Percentiles rank a stretch among this genome's conserved stretches.
phyloP scores from a whole-genome alignment of 768 basidiomycete species.

The Hortiboletus campestris region DNA sequence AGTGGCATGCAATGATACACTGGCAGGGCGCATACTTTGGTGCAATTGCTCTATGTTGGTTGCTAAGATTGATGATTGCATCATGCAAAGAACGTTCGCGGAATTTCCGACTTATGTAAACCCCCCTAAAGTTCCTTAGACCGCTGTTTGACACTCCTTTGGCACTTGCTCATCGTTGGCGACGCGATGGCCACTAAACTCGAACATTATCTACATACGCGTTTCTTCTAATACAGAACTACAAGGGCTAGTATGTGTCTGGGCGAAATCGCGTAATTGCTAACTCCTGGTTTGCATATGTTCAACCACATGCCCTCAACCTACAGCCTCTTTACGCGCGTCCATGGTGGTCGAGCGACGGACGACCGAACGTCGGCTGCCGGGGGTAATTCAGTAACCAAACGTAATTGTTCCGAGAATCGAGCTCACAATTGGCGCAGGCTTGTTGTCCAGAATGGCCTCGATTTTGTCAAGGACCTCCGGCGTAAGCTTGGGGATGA shows the following conservation, averaged over 20 bases:
- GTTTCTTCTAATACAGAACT: no score
- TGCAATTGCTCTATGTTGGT: no score
- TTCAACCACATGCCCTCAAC: background rate
- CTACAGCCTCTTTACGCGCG: slow-evolving; percentile 11
- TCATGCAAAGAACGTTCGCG: no score
- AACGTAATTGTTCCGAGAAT: background rate
- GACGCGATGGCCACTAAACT: background rate
- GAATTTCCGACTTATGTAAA: no score
- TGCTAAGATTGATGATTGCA: no score
- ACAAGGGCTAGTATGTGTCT: background rate
- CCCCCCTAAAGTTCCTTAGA: no score
- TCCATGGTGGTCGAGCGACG: slow-evolving; percentile 28
- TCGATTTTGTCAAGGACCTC: slow-evolving; percentile 53
- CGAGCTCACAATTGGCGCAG: slow-evolving; percentile 27
- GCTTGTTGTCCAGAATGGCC: slow-evolving; percentile 45
- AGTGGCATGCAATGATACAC: no score
- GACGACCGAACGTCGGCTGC: slow-evolving; percentile 29
- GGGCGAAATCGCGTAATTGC: background rate
- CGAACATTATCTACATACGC: background rate
- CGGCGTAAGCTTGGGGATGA: slow-evolving; percentile 53
- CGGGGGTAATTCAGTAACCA: slow-evolving; percentile 3
- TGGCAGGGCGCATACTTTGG: no score
- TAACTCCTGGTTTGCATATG: background rate
- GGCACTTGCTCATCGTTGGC: background rate
- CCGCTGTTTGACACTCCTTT: background rate